Evolutionary conservation across 805 yeast species (phyloP).

Genomic region (Torulaspora microellipsoides): DNA sequence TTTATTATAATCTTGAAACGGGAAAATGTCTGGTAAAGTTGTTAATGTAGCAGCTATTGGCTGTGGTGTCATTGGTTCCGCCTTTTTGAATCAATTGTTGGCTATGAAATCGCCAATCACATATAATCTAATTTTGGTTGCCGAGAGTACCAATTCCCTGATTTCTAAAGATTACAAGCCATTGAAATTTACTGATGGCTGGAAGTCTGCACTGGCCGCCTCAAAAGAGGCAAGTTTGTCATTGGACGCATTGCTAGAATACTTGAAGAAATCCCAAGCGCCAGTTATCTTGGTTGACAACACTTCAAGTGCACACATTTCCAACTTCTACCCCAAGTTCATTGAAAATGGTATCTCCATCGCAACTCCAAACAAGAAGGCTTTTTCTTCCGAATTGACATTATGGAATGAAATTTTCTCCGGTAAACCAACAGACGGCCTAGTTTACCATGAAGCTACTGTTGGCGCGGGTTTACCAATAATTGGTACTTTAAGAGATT

Average conservation of each 20-base stretch:
- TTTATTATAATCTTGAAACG: neutral
- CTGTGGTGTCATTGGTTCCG: constrained; percentile 93
- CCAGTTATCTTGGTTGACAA: constrained; percentile 91
- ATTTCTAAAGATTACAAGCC: constrained; percentile 67
- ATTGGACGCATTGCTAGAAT: constrained; percentile 55
- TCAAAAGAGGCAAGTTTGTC: constrained; percentile 46
- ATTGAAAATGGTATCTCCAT: constrained; percentile 76
- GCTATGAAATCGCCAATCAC: constrained; percentile 54
- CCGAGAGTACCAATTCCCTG: constrained; percentile 68
- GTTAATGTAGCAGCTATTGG: constrained; percentile 73
- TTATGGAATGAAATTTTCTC: constrained; percentile 79
- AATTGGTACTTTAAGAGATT: constrained; percentile 80
- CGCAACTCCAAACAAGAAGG: constrained; percentile 98
- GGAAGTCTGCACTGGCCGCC: constrained; percentile 47
- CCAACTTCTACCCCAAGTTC: constrained; percentile 71
- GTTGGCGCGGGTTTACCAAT: constrained; percentile 99
- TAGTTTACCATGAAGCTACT: constrained; percentile 96
- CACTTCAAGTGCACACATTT: constrained; percentile 79
- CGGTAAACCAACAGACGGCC: constrained; percentile 47
- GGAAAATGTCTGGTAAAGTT: constrained; percentile 42
- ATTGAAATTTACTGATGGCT: constrained; percentile 47
- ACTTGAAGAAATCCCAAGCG: constrained; percentile 55
- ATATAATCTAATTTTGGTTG: constrained; percentile 75
- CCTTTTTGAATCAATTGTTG: constrained; percentile 78
- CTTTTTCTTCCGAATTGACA: constrained; percentile 71